A percentile compares a stretch with the other conserved stretches of the same genome.
phyloP scores from a whole-genome alignment of 2,329 filamentous ascomycete species.

The Epichloe amarillans region DNA sequence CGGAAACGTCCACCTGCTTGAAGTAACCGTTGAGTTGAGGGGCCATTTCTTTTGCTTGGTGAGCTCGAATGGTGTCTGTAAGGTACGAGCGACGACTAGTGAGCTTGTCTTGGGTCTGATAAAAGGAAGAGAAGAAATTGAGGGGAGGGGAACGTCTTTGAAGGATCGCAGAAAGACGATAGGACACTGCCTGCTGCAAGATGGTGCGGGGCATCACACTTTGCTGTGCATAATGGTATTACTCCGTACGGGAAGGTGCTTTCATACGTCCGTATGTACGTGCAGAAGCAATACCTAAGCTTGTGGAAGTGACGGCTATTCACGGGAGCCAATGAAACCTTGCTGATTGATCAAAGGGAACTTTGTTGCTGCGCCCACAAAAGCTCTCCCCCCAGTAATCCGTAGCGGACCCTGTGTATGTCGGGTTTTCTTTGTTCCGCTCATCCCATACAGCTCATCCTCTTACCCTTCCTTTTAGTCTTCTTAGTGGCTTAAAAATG shows the following conservation, averaged over 20 bases:
- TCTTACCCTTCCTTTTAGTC: background rate
- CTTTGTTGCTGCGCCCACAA: too few species aligned
- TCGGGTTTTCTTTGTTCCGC: slow-evolving; percentile 2
- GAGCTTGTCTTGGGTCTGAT: slow-evolving; percentile 4
- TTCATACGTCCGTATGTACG: too few species aligned
- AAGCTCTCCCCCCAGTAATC: too few species aligned
- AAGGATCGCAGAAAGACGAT: slow-evolving; percentile 1
- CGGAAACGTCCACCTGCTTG: slow-evolving; percentile 73
- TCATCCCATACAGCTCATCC: background rate
- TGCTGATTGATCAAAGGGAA: background rate
- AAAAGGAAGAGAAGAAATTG: slow-evolving; percentile 10
- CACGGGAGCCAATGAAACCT: slow-evolving; percentile 16
- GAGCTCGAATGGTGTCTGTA: slow-evolving; percentile 36
- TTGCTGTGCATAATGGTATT: background rate
- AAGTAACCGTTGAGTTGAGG: slow-evolving; percentile 87
- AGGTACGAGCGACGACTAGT: slow-evolving; percentile 30
- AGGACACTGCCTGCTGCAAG: slow-evolving; percentile 18
- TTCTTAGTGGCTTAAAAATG: background rate
- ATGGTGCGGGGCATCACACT: slow-evolving; percentile 32
- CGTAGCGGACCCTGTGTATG: too few species aligned
- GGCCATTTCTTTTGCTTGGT: slow-evolving; percentile 67
- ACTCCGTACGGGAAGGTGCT: too few species aligned
- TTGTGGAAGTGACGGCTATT: slow-evolving; percentile 13
- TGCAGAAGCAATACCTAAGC: too few species aligned
- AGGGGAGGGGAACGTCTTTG: slow-evolving; percentile 14